Conservation (phyloP, 305 asterid species). For the Fraxinus latifolia region DNA sequence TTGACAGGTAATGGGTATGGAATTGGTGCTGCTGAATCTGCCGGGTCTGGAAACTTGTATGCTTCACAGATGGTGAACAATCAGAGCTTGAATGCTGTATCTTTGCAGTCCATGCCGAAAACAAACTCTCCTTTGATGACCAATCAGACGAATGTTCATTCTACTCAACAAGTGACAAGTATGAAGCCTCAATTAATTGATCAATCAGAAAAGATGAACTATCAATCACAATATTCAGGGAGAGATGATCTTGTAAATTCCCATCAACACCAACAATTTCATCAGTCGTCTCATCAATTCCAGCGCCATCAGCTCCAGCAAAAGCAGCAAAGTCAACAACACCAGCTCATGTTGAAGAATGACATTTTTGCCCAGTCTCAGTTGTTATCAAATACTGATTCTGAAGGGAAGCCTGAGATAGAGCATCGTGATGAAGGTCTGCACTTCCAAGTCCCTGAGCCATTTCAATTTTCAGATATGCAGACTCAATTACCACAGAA, state of each 20-base stretch:
- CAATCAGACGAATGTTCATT: slow-evolving; percentile 43
- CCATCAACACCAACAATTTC: slow-evolving; percentile 56
- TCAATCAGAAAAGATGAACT: slow-evolving; percentile 50
- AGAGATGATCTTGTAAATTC: slow-evolving; percentile 48
- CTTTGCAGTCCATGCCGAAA: slow-evolving; percentile 53
- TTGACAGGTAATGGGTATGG: slow-evolving; percentile 75
- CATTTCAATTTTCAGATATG: slow-evolving; percentile 53
- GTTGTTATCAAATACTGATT: slow-evolving; percentile 45
- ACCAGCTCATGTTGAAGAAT: slow-evolving; percentile 49
- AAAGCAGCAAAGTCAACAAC: slow-evolving; percentile 56
- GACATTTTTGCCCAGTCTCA: slow-evolving; percentile 54
- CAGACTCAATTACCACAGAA: slow-evolving; percentile 56
- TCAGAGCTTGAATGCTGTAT: slow-evolving; percentile 46
- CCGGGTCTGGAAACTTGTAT: slow-evolving; percentile 65
- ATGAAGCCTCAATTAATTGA: slow-evolving; percentile 47
- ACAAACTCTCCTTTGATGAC: slow-evolving; percentile 47
- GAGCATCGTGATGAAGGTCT: slow-evolving; percentile 50
- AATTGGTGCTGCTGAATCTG: slow-evolving; percentile 49
- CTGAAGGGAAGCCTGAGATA: slow-evolving; percentile 52
- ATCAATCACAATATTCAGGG: slow-evolving; percentile 47
- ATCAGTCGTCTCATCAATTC: slow-evolving; percentile 63
- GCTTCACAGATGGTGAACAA: slow-evolving; percentile 47
- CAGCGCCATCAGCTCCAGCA: slow-evolving; percentile 59
- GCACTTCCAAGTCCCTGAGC: slow-evolving; percentile 56
- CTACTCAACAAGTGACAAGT: slow-evolving; percentile 51